These are phyloP conservation scores for Aureobasidium leucospermi DNA, from an alignment of 2,329 filamentous ascomycete species.

Conservation along the genomic window DNA sequence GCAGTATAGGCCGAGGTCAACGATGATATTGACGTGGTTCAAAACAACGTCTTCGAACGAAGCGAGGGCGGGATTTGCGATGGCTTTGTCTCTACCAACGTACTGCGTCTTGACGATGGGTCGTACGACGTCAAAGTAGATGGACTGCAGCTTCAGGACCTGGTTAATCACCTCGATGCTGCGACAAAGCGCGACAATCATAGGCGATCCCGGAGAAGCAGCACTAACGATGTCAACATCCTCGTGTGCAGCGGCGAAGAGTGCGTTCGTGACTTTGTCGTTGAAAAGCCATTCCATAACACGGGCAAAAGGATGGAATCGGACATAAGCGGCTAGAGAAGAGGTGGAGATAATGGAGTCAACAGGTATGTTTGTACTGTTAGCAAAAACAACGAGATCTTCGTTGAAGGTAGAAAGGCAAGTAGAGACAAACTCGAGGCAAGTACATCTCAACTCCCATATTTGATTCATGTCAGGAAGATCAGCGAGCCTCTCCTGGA, in stretches of 20 bases:
- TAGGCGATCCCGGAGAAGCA: conserved; percentile 67
- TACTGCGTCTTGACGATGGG: conserved; percentile 65
- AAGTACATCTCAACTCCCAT: conserved; percentile 67
- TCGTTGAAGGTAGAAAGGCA: conserved; percentile 89
- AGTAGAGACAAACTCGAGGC: conserved; percentile 72
- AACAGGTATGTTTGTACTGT: conserved; percentile 66
- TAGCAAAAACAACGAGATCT: conserved; percentile 78
- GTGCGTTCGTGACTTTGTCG: conserved; percentile 70
- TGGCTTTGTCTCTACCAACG: conserved; percentile 50
- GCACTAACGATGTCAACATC: conserved; percentile 64
- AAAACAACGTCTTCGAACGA: conserved; percentile 89
- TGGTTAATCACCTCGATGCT: conserved; percentile 79
- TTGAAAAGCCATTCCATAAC: conserved; percentile 99
- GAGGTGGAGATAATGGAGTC: conserved; percentile 68
- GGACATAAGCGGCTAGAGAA: conserved; percentile 71
- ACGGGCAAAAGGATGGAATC: conserved; percentile 83
- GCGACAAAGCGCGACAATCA: conserved; percentile 70
- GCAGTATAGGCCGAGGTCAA: conserved; percentile 79
- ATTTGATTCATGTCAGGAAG: conserved; percentile 60
- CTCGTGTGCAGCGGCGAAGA: conserved; percentile 75
- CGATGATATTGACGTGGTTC: conserved; percentile 69
- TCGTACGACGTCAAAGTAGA: conserved; percentile 81
- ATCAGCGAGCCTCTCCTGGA: conserved; percentile 42
- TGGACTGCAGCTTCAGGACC: conserved; percentile 79
- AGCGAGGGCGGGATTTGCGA: conserved; percentile 69